Evolutionary conservation across 306 rosid species (phyloP), one percentile per base, ranked within the genome.

Genomic region (Benincasa hispida): DNA sequence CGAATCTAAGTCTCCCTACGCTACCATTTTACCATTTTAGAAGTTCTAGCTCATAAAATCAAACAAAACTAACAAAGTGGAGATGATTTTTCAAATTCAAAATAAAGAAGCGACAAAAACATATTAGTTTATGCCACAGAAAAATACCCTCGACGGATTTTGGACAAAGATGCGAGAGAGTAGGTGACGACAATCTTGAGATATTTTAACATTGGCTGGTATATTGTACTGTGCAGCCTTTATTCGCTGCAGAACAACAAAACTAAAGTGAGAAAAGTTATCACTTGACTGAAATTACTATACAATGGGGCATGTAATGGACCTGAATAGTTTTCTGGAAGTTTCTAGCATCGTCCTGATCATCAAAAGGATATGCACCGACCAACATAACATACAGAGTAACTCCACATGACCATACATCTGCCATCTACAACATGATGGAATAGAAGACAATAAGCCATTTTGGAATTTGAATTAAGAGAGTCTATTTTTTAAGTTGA

Each of bases 151-250:
- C 0, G 50, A 12, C 0, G 50, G 17, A 4, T 45, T 45, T 45
- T 5, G 50, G 2, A 45, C 50, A 45, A 45, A 45, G 50, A 45
- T 12, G 50, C 17, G 50, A 12, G 50, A 45, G 50, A 45, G 50
- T 2, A 45, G 50, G 50, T 12, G 50, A 11, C 50, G 5, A 45
- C 50, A 45, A 2, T 45, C 17, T 45, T 45, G 1, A 45, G 17
- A 45, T 45, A 45, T 12, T 17, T 3, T 17, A 45, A 12, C 50
- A 45, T 45, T 0, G 50, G 1, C 17, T 45, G 50, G 50, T 45
- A 11, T 45, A 76, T 83, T 87, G 87, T 87, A 87, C 67, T 87
- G 88, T 80, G 81, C 76, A 61, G 86, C 82, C 91, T 83, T 85
- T 78, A 88, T 88, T 66, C 84, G 81, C 91, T 87, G 89, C 67